A percentile compares a stretch with the other conserved stretches of the same genome.
These are phyloP conservation scores for Aureobasidium sp. DNA, from an alignment of 2,329 filamentous ascomycete genomes.

Conservation along the genomic window DNA sequence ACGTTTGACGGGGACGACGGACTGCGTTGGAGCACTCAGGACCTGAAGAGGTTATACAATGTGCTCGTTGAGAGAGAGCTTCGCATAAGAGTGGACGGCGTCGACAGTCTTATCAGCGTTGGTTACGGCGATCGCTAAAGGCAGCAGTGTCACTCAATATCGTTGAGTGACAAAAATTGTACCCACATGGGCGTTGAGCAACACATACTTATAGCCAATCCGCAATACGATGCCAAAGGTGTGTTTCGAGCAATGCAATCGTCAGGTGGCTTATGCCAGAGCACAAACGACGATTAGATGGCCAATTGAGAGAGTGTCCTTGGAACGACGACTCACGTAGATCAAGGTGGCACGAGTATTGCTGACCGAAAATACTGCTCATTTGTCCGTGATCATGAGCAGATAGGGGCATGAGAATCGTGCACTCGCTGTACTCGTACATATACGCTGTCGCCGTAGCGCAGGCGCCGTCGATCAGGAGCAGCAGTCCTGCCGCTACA, in stretches of 20 bases:
- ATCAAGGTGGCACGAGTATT: background rate
- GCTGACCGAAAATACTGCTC: no score
- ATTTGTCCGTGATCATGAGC: no score
- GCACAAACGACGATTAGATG: background rate
- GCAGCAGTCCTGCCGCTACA: constrained; percentile 24
- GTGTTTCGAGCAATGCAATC: background rate
- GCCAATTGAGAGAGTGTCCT: background rate
- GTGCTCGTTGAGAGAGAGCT: constrained; percentile 69
- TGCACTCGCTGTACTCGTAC: no score
- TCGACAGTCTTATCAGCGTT: constrained; percentile 10
- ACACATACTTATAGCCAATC: background rate
- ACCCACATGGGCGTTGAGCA: background rate
- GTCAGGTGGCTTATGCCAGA: background rate
- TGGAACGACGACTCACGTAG: background rate
- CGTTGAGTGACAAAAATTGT: background rate
- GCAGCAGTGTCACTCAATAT: background rate
- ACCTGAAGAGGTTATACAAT: constrained; percentile 60
- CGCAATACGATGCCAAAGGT: background rate
- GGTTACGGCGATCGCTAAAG: background rate
- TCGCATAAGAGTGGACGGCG: constrained; percentile 43
- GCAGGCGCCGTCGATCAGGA: constrained; percentile 7
- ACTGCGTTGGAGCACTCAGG: constrained; percentile 46
- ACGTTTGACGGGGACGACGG: constrained; percentile 32
- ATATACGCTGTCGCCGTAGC: background rate
- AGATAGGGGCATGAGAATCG: background rate